Base-by-base conservation (phyloP, 352 stramenopile species). In the Phytophthora hybrid region DNA sequence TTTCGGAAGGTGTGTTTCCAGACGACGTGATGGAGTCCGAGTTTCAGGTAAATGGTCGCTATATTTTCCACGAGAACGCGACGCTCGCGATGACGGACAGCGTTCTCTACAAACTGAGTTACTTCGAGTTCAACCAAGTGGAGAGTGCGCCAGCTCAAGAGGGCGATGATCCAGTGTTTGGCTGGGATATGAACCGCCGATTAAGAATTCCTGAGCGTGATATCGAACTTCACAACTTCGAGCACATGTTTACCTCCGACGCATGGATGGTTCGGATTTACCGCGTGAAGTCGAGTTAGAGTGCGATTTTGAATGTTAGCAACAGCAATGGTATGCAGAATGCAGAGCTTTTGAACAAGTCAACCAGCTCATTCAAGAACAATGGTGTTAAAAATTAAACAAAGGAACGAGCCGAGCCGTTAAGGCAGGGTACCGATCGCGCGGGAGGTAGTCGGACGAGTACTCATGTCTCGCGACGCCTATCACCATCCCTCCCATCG, bases 181-280 rank as follows among this genome's bases (percentile, higher is more conserved):
- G 91, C 8, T 91, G 89, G 63, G 93, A 98, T 78, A 77, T 82
- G 59, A 91, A 86, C 41, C 85, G 89, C 37, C 87, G 86, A 37
- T 79, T 73, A 51, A 71, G 71, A 55, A 82, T 97, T 31, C 78
- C 88, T 53, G 67, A 82, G 37, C 80, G 81, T 59, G 71, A 87
- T 31, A 95, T 97, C 59, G 69, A 74, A 7, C 77, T 98, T 37
- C 82, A 84, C 46, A 82, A 97, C 74, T 90, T 98, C 49, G 93
- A 98, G 70, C 87, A 98, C 71, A 92, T 90, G 0, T 99, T 97
- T 71, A 98, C 92, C 11, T 97, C 88, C 14, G 87, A 98, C 41
- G 86, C 90, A 54, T 98, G 95, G 94, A 97, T 98, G 55, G 91
- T 98, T 46, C 89, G 96, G 49, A 98, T 98, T 78, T 99, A 90